Percentiles rank a stretch among this genome's conserved stretches.
Evolutionary conservation across 192 early-diverging fungal species (phyloP).

Genomic region (Coemansia sp.): DNA sequence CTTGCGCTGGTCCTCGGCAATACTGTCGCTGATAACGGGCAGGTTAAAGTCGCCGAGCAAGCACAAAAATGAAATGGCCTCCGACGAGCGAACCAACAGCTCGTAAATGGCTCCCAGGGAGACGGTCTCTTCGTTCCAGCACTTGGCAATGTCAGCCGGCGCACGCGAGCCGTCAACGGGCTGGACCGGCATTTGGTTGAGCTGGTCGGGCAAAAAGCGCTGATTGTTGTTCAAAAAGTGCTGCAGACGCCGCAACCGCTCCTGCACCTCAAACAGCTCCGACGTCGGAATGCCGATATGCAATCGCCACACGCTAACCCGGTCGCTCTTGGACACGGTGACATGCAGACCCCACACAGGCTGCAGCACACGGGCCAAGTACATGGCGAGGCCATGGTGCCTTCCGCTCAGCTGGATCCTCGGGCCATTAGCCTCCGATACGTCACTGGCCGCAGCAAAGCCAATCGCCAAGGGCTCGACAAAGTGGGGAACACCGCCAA

Average conservation of each 20-base stretch:
- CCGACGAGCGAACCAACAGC: constrained; percentile 57
- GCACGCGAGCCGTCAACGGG: constrained; percentile 35
- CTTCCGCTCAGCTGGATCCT: constrained; percentile 61
- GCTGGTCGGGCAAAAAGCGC: constrained; percentile 54
- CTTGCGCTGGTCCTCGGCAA: constrained; percentile 52
- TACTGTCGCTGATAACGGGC: constrained; percentile 47
- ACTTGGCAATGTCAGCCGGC: constrained; percentile 29
- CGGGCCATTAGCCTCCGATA: background rate
- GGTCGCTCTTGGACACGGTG: background rate
- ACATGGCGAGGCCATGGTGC: constrained; percentile 76
- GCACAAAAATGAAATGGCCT: constrained; percentile 66
- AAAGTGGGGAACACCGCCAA: constrained; percentile 44
- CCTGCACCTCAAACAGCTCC: constrained; percentile 46
- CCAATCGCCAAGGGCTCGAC: constrained; percentile 9
- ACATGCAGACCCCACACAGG: constrained; percentile 69
- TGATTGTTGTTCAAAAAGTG: constrained; percentile 51
- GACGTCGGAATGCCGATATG: constrained; percentile 39
- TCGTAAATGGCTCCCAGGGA: constrained; percentile 60
- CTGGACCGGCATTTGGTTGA: constrained; percentile 52
- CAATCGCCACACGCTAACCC: constrained; percentile 12
- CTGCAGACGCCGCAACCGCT: constrained; percentile 47
- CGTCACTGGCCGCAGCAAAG: background rate
- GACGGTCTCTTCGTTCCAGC: constrained; percentile 61
- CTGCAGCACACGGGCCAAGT: constrained; percentile 68
- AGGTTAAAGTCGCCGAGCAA: constrained; percentile 67